phyloP scores from a whole-genome alignment of 805 yeast genomes.

The Saccharomycopsis fibuligera region DNA sequence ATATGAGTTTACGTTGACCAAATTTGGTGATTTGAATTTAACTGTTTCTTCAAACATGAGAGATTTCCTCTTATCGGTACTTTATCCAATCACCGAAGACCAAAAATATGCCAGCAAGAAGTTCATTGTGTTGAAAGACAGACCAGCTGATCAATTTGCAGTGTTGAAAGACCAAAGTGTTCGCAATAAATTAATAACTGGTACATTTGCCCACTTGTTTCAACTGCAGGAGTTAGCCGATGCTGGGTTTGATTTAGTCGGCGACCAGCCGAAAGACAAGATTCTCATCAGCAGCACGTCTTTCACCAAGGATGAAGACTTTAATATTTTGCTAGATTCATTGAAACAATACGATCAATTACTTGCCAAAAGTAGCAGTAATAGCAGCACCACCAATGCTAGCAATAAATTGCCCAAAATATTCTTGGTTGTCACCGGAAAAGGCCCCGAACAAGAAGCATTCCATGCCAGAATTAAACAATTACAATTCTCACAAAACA shows the following conservation, averaged over 20 bases:
- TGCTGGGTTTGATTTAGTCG: constrained; percentile 1
- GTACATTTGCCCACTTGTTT: constrained; percentile 32
- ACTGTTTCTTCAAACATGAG: constrained; percentile 80
- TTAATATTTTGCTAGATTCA: constrained; percentile 61
- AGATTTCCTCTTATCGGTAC: constrained; percentile 37
- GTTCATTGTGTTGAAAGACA: constrained; percentile 69
- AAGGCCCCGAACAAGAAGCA: constrained; percentile 71
- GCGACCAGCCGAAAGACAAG: constrained; percentile 37
- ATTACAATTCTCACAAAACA: constrained; percentile 36
- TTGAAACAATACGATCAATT: constrained; percentile 48
- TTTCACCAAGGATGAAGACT: constrained; percentile 94
- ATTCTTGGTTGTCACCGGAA: constrained; percentile 82
- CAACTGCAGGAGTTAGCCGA: constrained; percentile 14
- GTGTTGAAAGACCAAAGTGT: neutral
- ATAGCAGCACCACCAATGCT: constrained; percentile 8
- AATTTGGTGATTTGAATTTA: constrained; percentile 61
- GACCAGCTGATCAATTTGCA: constrained; percentile 67
- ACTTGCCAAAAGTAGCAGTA: constrained; percentile 12
- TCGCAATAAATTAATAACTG: constrained; percentile 37
- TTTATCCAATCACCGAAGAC: constrained; percentile 1
- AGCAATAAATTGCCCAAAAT: constrained; percentile 41
- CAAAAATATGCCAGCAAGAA: constrained; percentile 26
- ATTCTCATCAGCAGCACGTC: constrained; percentile 85
- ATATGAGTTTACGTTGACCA: constrained; percentile 61
- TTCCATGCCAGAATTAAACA: constrained; percentile 43